Base-by-base conservation (phyloP, 805 yeast genomes). In the Candida multigemmis region DNA sequence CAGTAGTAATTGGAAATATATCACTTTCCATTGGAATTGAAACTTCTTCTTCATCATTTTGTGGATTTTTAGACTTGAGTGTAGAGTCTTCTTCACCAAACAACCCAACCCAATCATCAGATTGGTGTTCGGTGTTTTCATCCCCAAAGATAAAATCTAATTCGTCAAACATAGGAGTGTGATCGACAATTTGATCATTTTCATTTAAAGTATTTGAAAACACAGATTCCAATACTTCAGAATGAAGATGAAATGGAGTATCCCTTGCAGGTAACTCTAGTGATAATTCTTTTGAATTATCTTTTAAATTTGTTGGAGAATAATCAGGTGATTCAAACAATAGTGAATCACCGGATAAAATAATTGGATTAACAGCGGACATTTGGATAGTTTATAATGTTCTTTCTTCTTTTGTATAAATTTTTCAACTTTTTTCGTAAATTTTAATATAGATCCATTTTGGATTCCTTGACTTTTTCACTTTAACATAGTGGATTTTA, bases 101-200 rank as follows among this genome's bases (percentile, higher is more conserved):
- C 32, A 79, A 59, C 9, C 85, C 70, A 23, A 68, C 71, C 84
- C 85, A 77, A 38, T 67, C 68, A 19, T 68, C 64, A 33, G 56
- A 60, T 28, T 48, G 40, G 48, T 54, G 53, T 29, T 47, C 57
- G 38, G 52, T 50, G 25, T 48, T 42, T 28, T 64, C 63, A 31
- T 60, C 65, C n/a, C n/a, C n/a, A 28, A 59, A 45, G 28, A 58
- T 52, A 29, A 57, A 58, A 36, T 60, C 70, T 33, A 52, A 43
- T 30, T 73, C 73, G 42, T 73, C 79, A 40, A 77, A 77, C 70
- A 76, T 69, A 31, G 82, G 77, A 41, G 75, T 60, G 27, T 52
- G 46, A 37, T 66, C 71, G 15, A 26, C 20, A 29, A 48, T 36
- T 23, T 44, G 46, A 33, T 42, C 46, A 32, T 38, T 31, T 26